Conservation (phyloP, 1,284 basidiomycete genomes). For the Papiliotrema flavescens region DNA sequence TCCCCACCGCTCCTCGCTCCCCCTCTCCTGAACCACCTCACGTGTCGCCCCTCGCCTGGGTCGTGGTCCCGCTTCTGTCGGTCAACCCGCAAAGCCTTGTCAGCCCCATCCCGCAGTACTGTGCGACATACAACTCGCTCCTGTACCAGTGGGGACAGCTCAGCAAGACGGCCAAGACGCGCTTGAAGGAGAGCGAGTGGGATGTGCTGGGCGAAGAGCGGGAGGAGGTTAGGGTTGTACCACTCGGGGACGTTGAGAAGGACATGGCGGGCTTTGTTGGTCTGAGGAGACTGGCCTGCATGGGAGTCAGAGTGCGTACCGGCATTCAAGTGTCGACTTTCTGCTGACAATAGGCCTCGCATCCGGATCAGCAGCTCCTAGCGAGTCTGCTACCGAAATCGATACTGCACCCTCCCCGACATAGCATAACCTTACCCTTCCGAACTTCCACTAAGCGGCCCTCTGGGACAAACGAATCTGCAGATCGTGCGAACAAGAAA, state of each 20-base stretch:
- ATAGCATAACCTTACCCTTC: conserved; percentile 48
- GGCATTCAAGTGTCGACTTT: not conserved
- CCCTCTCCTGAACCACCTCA: conserved; percentile 4
- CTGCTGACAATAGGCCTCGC: conserved; percentile 17
- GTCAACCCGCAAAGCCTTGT: conserved; percentile 39
- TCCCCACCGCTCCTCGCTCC: conserved; percentile 30
- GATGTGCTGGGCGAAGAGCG: conserved; percentile 15
- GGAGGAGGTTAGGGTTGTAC: conserved; percentile 57
- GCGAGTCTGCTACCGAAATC: conserved; percentile 31
- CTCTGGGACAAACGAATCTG: not conserved
- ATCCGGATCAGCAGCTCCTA: conserved; percentile 25
- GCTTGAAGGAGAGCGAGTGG: conserved; percentile 13
- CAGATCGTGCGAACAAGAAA: not conserved
- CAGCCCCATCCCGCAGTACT: conserved; percentile 36
- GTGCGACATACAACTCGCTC: conserved; percentile 43
- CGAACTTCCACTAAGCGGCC: conserved; percentile 32
- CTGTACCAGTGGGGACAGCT: conserved; percentile 35
- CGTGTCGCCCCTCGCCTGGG: conserved; percentile 20
- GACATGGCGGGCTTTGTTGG: conserved; percentile 63
- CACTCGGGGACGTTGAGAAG: conserved; percentile 67
- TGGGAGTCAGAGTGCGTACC: conserved; percentile 60
- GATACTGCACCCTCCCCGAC: conserved; percentile 34
- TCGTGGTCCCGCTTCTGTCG: conserved; percentile 37
- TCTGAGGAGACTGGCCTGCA: conserved; percentile 63
- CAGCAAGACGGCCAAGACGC: conserved; percentile 18